Evolutionary conservation across 495 filamentous ascomycete genomes (phyloP), one percentile per base, ranked within the genome.

Genomic region (Penicillium antarcticum): DNA sequence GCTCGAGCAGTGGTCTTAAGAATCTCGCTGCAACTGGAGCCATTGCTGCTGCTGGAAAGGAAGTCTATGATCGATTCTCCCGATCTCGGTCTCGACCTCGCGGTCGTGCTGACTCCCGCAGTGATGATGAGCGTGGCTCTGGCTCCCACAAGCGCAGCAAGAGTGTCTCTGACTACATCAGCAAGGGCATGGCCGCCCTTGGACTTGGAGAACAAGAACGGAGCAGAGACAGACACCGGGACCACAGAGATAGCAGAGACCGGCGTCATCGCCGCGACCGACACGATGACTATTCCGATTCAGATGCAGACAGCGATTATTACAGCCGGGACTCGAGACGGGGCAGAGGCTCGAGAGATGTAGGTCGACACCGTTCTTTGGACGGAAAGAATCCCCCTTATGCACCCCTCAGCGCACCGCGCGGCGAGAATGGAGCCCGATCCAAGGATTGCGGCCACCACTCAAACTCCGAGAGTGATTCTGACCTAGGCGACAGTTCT

Each of bases 1-100:
- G 74, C 8, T 61, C 66, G 16, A 62, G 67, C 29, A 68, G 67
- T 47, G 77, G 80, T 32, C 62, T 81, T 21, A 86, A 85, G 37
- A 81, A 83, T n/a, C 71, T 91, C 13, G 88, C 87, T 23, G 84
- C 87, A 1, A 83, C 84, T 13, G 90, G 88, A 13, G 70, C 90
- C 13, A 78, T 87, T n/a, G 87, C 89, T 19, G 76, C 91, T 23
- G 89, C 83, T 3, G 90, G 84, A 43, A 96, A 96, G 70, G 87
- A 90, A 53, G 73, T 90, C 49, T 80, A 83, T 57, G 83, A 89
- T 49, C 80, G 78, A 48, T 67, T 77, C 47, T 65, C 62, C 6
- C 83, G 81, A 44, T 86, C 83, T 44, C 81, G 82, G 56, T 91
- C 87, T 29, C 75, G 81, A 34, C 69, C 66, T 37, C 76, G 73